Percentiles rank a stretch among this genome's conserved stretches.
phyloP scores from a whole-genome alignment of 2,329 filamentous ascomycete species.

The Chaetothyriales sp. region DNA sequence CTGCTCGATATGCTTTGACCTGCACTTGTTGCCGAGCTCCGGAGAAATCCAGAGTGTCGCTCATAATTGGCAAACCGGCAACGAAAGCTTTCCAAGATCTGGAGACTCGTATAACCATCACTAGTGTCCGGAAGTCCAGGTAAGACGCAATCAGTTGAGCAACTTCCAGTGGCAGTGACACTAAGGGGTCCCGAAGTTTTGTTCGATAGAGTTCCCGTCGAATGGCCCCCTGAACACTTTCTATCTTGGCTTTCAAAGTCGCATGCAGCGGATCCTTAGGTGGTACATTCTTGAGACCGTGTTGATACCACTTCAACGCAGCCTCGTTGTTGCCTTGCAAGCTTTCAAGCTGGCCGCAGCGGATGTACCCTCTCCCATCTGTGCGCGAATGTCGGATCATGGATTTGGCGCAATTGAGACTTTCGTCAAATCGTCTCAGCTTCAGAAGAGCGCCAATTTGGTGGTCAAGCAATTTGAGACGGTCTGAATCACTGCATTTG shows the following conservation, averaged over 20 bases:
- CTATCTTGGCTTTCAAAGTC: conserved; percentile 6
- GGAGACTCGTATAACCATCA: conserved; percentile 41
- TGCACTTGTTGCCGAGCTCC: conserved; percentile 31
- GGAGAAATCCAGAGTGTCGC: conserved; percentile 38
- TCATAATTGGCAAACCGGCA: conserved; percentile 36
- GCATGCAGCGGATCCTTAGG: conserved; percentile 20
- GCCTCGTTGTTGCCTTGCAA: conserved; percentile 37
- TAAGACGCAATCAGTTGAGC: conserved; percentile 38
- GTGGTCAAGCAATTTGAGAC: conserved; percentile 25
- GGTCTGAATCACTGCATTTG: conserved; percentile 3
- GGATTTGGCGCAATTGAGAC: conserved; percentile 42
- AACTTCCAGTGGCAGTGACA: conserved; percentile 41
- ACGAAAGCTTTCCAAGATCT: conserved; percentile 43
- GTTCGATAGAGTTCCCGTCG: conserved; percentile 18
- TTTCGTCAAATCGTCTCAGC: conserved; percentile 36
- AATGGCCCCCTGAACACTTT: conserved; percentile 34
- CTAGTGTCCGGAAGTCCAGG: conserved; percentile 38
- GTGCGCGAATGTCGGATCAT: conserved; percentile 40
- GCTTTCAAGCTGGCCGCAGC: conserved; percentile 36
- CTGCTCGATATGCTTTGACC: conserved; percentile 20
- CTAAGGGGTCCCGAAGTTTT: conserved; percentile 36
- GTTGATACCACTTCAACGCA: conserved; percentile 43
- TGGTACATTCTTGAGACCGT: conserved; percentile 42
- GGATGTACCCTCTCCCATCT: conserved; percentile 45
- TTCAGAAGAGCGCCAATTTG: conserved; percentile 29